phyloP scores from a whole-genome alignment of 2,329 filamentous ascomycete genomes.

The Rachicladosporium sp. region DNA sequence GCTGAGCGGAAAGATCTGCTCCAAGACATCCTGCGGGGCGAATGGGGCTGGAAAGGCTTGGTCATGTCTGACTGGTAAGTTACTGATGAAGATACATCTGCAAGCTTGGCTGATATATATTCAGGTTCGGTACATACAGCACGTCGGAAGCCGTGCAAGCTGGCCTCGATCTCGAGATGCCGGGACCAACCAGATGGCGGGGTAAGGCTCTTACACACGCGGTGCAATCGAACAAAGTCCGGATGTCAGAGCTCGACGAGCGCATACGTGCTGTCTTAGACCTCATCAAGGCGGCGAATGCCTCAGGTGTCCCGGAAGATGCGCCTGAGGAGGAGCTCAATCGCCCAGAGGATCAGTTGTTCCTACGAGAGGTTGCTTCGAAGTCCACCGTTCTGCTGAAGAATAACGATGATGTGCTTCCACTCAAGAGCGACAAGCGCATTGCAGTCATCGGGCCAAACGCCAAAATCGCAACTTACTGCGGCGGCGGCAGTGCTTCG shows the following conservation, averaged over 20 bases:
- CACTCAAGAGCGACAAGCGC: constrained; percentile 45
- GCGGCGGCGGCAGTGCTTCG: constrained; percentile 22
- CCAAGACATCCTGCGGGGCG: constrained; percentile 54
- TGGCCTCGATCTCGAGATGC: constrained; percentile 77
- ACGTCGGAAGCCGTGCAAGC: constrained; percentile 54
- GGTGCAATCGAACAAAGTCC: constrained; percentile 5
- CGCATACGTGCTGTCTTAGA: constrained; percentile 49
- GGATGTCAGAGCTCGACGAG: constrained; percentile 34
- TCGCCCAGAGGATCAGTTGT: constrained; percentile 17
- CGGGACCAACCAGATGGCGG: constrained; percentile 34
- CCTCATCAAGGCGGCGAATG: constrained; percentile 35
- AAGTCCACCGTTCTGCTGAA: constrained; percentile 39
- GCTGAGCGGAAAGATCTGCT: constrained; percentile 54
- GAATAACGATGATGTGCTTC: constrained; percentile 43
- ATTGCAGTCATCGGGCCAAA: constrained; percentile 68
- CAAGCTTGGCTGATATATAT: not conserved
- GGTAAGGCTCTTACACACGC: constrained; percentile 11
- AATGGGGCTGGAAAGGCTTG: constrained; percentile 51
- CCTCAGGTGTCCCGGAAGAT: constrained; percentile 6
- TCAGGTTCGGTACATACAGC: constrained; percentile 52
- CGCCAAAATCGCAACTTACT: constrained; percentile 51
- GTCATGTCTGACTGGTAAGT: constrained; percentile 56
- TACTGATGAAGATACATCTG: not conserved
- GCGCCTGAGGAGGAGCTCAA: constrained; percentile 19
- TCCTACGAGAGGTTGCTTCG: constrained; percentile 18